Percentiles rank a stretch among this genome's conserved stretches.
Conservation (phyloP, 106 monocot species). For the Dioscorea zingiberensis region DNA sequence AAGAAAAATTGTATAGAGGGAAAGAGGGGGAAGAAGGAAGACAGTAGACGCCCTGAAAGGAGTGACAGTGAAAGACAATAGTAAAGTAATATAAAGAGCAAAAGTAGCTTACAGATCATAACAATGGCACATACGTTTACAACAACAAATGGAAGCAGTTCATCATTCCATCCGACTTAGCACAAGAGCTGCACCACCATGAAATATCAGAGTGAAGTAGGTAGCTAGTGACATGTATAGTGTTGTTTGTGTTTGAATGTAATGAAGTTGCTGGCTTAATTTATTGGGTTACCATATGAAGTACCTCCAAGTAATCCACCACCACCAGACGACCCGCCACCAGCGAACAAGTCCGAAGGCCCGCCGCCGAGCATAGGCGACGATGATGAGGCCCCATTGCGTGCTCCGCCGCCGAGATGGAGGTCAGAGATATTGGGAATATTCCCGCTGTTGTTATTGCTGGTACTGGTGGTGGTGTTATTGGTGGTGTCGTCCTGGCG, state of each 20-base stretch:
- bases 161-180: background rate
- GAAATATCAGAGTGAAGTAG: background rate
- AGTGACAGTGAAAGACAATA: no score
- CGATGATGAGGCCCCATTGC: slow-evolving; percentile 1
- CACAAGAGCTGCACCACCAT: background rate
- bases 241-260: background rate
- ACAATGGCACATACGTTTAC: slow-evolving; percentile 2
- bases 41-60: no score
- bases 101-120: background rate
- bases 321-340: slow-evolving; percentile 7
- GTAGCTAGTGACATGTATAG: background rate
- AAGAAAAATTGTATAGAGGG: background rate
- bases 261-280: slow-evolving; percentile 2
- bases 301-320: slow-evolving; percentile 38
- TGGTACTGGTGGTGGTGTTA: slow-evolving; percentile 3
- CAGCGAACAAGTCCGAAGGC: slow-evolving; percentile 26
- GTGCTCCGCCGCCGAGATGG: slow-evolving; percentile 37
- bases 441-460: slow-evolving; percentile 1
- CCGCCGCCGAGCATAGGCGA: slow-evolving; percentile 17
- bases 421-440: slow-evolving; percentile 21
- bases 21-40: background rate
- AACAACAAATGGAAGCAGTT: slow-evolving; percentile 1
- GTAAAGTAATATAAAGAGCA: background rate
- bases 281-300: slow-evolving; percentile 47
- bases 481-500: background rate